Base-by-base conservation (phyloP, 805 yeast genomes). In the Limtongia smithiae region DNA sequence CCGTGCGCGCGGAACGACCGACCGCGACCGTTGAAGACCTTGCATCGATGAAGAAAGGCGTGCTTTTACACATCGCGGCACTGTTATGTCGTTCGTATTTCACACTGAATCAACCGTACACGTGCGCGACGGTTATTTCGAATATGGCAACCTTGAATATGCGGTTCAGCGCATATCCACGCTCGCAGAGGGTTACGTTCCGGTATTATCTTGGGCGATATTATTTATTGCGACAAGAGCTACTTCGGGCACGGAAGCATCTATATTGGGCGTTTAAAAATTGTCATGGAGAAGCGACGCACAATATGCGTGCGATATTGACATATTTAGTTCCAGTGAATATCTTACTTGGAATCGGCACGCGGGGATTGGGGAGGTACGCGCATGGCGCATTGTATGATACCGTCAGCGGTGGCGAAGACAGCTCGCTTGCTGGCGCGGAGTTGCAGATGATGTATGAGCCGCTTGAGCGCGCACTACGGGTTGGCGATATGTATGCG, bases 11-110 rank as follows among this genome's bases (percentile, higher is more conserved):
- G 55, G 66, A 74, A 57, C 61, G 69, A 53, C 57, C 61, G n/a
- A 68, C 62, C 28, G 28, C 9, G 9, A 9, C 28, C 9, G 28
- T 25, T 9, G 47, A 41, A 17, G 32, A 21, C 17, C 50, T 42
- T n/a, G 32, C 25, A 36, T 34, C 37, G 24, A 37, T 27, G 30
- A 79, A 80, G 57, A 79, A 75, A 53, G 62, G 70, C 21, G 74
- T 80, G 27, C 68, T 82, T 38, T 60, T 82, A 21, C 77, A 71
- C 56, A 66, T 81, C 12, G 82, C 85, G 1, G 72, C 71, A 31
- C 69, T 70, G 48, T 66, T 82, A 42, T 81, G 85, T 60, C 71
- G 76, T 48, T 65, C 78, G 4, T 83, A 82, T 62, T 81, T 78
- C 62, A 67, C 52, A 38, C 52, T 65, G 35, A 54, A 55, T 31